Evolutionary conservation across 306 rosid genomes (phyloP), one percentile per base, ranked within the genome.

Genomic region (Comarum palustre): DNA sequence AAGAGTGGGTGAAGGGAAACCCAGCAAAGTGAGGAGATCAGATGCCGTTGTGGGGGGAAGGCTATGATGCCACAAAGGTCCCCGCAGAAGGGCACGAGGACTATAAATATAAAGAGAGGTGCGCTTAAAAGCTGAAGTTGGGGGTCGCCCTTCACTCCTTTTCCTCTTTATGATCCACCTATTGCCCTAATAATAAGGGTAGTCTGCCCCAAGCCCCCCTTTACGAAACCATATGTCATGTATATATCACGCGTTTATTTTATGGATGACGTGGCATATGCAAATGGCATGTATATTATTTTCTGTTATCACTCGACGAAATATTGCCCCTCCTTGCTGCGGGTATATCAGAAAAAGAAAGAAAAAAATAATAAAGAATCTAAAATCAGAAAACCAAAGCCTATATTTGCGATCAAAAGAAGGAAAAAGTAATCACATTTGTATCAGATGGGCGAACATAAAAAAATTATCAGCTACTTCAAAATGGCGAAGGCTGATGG

Each of bases 51-150:
- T 78, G 62, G 39, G 60, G 29, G 60, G 60, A 58, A 73, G 61
- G 69, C 19, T 55, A 36, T 66, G 68, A 72, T 66, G 73, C 46
- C 66, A 66, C 34, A 34, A 31, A 50, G 82, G 73, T 68, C 78
- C 69, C 69, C 63, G 57, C 68, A 19, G 9, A 52, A 50, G 41
- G 73, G 82, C 54, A 66, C 68, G 63, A 36, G 69, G 54, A 24
- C 24, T 66, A 50, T 42, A 29, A 27, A 25, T 5, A 27, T 2
- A 54, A 31, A 60, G 25, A 46, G 32, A 59, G 68, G 58, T 55
- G 78, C 78, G 15, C 48, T 59, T 45, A 72, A 72, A 78, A 72
- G 63, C 69, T 57, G 45, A 66, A 66, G 15, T 66, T 43, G 39
- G 24, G 27, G 27, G 1, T 34, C 68, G 2, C 45, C 42, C 41